Base-by-base conservation (phyloP, 2,329 filamentous ascomycete genomes). In the Coleophoma cylindrospora region DNA sequence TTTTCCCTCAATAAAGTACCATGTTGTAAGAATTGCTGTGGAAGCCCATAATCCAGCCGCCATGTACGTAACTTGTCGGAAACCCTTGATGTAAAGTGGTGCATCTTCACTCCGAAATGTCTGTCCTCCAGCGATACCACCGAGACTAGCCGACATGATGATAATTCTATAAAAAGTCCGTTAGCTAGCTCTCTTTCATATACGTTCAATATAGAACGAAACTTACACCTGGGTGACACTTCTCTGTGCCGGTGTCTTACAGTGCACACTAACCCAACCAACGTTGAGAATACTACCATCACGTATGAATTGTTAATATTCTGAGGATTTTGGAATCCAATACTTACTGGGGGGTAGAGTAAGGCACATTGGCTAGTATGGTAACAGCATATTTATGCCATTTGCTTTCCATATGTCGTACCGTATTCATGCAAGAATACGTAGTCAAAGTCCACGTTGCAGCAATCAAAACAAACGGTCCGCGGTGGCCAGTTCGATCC, bases 391-490 rank as follows among this genome's bases (percentile, higher is more conserved):
- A 38, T 17, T 38, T 38, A 9, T 9, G 13, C 36, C 36, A 38
- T 38, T 17, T 38, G 13, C 36, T 17, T 8, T 14, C 7, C 5
- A 14, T 8, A 17, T 9, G 7, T 38, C 14, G 36, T 12, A 38
- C 13, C 5, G 36, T 38, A n/a, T 17, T 14, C 13, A 38, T 14
- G 15, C 36, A 38, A 9, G 36, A n/a, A 38, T 38, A 38, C 4
- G 14, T 38, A 17, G 12, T 38, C 7, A 38, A 7, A 38, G 13
- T 38, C 36, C 36, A 38, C 5, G 36, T 9, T 7, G 64, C 64
- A 3, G 59, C 55, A 6, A 71, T 45, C 6, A 71, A 50, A 9
- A 70, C 57, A 36, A 63, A 64, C 0, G 68, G 68, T 3, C 67
- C 68, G 12, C 69, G 62, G 40, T 61, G 64, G 11, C 60, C 61